Evolutionary conservation across 169 alveolate genomes (phyloP).

Genomic region (Eimeria tenella): DNA sequence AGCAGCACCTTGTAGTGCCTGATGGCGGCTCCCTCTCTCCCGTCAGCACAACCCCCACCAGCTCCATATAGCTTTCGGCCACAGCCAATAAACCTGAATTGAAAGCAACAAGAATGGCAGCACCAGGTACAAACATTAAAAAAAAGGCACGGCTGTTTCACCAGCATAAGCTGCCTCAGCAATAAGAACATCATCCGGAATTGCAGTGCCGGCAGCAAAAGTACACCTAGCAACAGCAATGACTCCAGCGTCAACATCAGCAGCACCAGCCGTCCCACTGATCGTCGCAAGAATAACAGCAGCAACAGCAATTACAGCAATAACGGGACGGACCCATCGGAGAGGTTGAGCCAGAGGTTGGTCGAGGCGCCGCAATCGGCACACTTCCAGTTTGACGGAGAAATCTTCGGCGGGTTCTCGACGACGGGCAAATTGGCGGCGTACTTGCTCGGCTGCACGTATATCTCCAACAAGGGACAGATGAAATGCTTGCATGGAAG

Average conservation of each 20-base stretch:
- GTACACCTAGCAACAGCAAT: neutral
- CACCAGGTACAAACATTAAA: neutral
- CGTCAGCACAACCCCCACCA: slow-evolving; percentile 93
- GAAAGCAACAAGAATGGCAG: neutral
- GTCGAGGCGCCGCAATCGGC: slow-evolving; percentile 80
- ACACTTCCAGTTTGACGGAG: slow-evolving; percentile 80
- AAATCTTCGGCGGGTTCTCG: slow-evolving; percentile 68
- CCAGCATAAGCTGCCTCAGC: neutral
- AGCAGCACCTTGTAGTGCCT: slow-evolving; percentile 84
- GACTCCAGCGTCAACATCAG: neutral
- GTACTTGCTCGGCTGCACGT: slow-evolving; percentile 70
- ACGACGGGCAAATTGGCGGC: slow-evolving; percentile 62
- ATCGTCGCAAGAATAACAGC: neutral
- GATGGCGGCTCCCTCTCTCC: slow-evolving; percentile 95
- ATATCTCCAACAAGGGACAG: neutral
- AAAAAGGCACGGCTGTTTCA: neutral
- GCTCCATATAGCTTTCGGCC: slow-evolving; percentile 91
- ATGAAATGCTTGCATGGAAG: neutral
- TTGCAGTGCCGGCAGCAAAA: neutral
- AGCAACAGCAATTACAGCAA: neutral
- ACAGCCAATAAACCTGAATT: slow-evolving; percentile 90
- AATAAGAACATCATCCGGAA: neutral
- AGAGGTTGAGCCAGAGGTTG: slow-evolving; percentile 82
- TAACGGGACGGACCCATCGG: slow-evolving; percentile 75
- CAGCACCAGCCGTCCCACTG: neutral